These are phyloP conservation scores for Amylostereum areolatum DNA, from an alignment of 1,284 basidiomycete species.

Conservation along the genomic window DNA sequence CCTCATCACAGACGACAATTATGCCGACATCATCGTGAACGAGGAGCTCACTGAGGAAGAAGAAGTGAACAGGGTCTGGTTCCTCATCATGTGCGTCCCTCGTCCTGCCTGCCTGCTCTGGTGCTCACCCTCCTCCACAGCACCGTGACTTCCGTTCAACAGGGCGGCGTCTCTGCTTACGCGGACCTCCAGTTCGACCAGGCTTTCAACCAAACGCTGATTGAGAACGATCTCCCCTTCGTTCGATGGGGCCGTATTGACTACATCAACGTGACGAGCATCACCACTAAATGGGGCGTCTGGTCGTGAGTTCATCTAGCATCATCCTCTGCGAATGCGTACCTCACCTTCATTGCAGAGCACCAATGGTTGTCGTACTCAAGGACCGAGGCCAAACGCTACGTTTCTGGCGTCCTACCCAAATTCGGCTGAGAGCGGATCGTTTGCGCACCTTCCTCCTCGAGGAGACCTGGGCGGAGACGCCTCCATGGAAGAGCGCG, in stretches of 20 bases:
- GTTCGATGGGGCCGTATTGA: constrained; percentile 76
- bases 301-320: constrained; percentile 55
- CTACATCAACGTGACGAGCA: constrained; percentile 70
- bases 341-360: constrained; percentile 35
- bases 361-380: constrained; percentile 60
- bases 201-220: constrained; percentile 55
- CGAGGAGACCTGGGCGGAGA: constrained; percentile 50
- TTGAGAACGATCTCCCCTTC: constrained; percentile 58
- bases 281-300: constrained; percentile 76
- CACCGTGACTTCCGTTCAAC: constrained; percentile 50
- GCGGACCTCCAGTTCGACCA: constrained; percentile 67
- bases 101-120: not conserved
- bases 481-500: constrained; percentile 52
- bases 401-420: constrained; percentile 64
- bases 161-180: constrained; percentile 59
- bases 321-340: constrained; percentile 4
- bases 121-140: constrained; percentile 27
- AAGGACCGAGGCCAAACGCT: constrained; percentile 65
- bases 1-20: constrained; percentile 73
- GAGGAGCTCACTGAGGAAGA: constrained; percentile 58
- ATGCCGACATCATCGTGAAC: constrained; percentile 57
- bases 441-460: constrained; percentile 58
- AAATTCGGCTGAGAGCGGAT: constrained; percentile 52
- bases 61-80: constrained; percentile 61
- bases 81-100: constrained; percentile 58